Percentiles rank a stretch among this genome's conserved stretches.
These are phyloP conservation scores for Picochlorum sp. DNA, from an alignment of 139 green algal genomes.

Conservation along the genomic window DNA sequence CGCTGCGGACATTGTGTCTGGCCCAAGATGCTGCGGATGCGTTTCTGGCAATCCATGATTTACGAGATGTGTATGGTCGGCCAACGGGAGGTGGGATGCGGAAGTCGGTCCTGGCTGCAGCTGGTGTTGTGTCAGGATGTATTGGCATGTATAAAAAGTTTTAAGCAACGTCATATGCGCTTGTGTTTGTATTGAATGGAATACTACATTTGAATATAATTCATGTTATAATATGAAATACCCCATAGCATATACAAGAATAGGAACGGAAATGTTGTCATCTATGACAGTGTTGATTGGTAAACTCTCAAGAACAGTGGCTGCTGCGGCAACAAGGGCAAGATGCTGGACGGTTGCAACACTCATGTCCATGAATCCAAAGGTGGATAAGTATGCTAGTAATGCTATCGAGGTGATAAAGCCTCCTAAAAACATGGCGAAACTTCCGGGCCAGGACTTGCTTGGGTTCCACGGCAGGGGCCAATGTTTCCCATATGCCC, in stretches of 20 bases:
- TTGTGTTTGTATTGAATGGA: too few species aligned
- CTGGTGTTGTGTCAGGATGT: slow-evolving; percentile 57
- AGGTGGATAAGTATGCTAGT: slow-evolving; percentile 2
- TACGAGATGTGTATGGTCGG: slow-evolving; percentile 26
- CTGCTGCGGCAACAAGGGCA: slow-evolving; percentile 31
- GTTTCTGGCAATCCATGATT: slow-evolving; percentile 30
- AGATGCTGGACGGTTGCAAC: slow-evolving; percentile 13
- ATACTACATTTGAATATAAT: neutral
- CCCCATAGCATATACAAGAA: slow-evolving; percentile 35
- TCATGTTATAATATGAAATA: slow-evolving; percentile 9
- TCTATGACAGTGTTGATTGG: slow-evolving; percentile 73
- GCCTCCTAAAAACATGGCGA: slow-evolving; percentile 67
- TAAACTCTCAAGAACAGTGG: slow-evolving; percentile 75
- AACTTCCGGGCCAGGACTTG: slow-evolving; percentile 82
- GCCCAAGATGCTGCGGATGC: slow-evolving; percentile 61
- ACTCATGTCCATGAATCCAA: neutral
- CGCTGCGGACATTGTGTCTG: slow-evolving; percentile 50
- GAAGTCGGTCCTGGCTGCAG: slow-evolving; percentile 38
- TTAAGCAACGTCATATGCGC: slow-evolving; percentile 3
- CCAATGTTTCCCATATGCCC: slow-evolving; percentile 41
- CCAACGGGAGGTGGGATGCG: slow-evolving; percentile 19
- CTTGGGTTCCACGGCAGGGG: slow-evolving; percentile 75
- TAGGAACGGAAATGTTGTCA: slow-evolving; percentile 89
- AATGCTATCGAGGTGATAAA: neutral
- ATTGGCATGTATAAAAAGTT: slow-evolving; percentile 75